Evolutionary conservation across 176 grass and related monocot genomes (phyloP).

Genomic region (Thinopyrum elongatum): DNA sequence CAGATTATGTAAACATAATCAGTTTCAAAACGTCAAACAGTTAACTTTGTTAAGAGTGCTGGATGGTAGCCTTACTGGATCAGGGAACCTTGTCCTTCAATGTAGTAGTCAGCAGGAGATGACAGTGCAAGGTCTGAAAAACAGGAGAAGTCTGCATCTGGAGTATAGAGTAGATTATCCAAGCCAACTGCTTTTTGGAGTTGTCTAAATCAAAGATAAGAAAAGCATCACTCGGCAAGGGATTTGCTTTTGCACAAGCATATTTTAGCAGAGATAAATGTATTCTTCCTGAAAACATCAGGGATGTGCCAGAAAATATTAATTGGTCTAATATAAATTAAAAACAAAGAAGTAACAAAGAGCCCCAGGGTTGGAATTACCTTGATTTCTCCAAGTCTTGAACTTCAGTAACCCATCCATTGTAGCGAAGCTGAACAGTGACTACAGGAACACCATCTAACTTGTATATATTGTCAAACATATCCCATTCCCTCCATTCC

Average conservation of each 20-base stretch:
- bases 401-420: constrained; percentile 99
- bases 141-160: constrained; percentile 95
- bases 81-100: constrained; percentile 94
- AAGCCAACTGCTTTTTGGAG: constrained; percentile 69
- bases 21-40: background rate
- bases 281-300: background rate
- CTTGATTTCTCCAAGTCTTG: constrained; percentile 87
- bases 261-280: background rate
- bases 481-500: constrained; percentile 89
- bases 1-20: background rate
- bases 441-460: constrained; percentile 98
- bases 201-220: constrained; percentile 58
- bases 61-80: constrained; percentile 78
- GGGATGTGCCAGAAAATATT: background rate
- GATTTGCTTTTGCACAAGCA: background rate
- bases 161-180: constrained; percentile 97
- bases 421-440: constrained; percentile 96
- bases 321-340: background rate
- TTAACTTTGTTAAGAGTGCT: background rate
- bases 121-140: constrained; percentile 96
- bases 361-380: constrained; percentile 35
- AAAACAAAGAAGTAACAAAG: background rate
- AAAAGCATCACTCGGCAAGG: background rate
- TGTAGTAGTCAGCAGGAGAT: constrained; percentile 95
- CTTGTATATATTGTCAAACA: constrained; percentile 95